These are phyloP conservation scores for Amanita muscaria DNA, from an alignment of 768 basidiomycete genomes.

Conservation along the genomic window DNA sequence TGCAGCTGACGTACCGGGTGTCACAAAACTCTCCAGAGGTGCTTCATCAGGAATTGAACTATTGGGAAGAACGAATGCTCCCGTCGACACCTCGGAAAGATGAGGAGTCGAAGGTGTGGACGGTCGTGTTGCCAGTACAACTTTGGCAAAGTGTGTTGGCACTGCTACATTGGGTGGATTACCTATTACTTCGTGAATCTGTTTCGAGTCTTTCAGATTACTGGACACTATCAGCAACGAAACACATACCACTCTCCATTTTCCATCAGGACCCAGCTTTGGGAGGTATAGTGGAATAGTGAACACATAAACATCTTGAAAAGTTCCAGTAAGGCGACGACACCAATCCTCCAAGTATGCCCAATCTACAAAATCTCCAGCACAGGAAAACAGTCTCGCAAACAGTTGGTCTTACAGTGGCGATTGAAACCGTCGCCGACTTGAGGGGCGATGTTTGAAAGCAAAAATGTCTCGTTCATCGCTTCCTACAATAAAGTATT, in stretches of 20 bases:
- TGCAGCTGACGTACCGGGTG: constrained; percentile 47
- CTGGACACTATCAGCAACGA: background rate
- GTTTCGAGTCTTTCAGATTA: background rate
- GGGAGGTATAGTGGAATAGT: constrained; percentile 97
- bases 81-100: constrained; percentile 69
- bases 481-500: constrained; percentile 71
- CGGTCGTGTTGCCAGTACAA: constrained; percentile 72
- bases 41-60: constrained; percentile 82
- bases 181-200: constrained; percentile 96
- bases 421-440: constrained; percentile 97
- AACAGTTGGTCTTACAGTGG: constrained; percentile 56
- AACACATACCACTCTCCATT: constrained; percentile 83
- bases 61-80: constrained; percentile 95
- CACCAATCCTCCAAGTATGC: constrained; percentile 97
- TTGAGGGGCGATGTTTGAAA: constrained; percentile 97
- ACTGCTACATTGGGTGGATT: constrained; percentile 84
- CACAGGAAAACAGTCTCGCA: background rate
- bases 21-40: constrained; percentile 70
- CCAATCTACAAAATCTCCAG: constrained; percentile 58
- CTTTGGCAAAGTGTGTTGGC: constrained; percentile 98
- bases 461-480: constrained; percentile 93
- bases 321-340: constrained; percentile 75
- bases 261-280: constrained; percentile 75
- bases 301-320: constrained; percentile 94
- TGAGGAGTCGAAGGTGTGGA: constrained; percentile 65